Evolutionary conservation across 768 basidiomycete genomes (phyloP).

Genomic region (Amanita polypyramis): DNA sequence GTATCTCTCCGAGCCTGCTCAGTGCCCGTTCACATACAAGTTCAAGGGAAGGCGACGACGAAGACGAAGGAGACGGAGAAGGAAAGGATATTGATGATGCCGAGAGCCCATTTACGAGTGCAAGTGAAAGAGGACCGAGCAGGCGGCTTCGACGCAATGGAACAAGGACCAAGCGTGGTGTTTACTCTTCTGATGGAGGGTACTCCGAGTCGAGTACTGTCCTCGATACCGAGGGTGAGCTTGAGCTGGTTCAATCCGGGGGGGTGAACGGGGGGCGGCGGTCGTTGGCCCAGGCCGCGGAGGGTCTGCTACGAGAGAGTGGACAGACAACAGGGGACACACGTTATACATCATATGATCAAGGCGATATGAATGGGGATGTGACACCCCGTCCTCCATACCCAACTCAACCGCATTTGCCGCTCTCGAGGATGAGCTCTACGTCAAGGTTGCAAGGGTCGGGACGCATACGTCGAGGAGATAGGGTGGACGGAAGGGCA

Average conservation of each 20-base stretch:
- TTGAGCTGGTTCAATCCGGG: slow-evolving; percentile 17
- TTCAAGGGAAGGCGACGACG: slow-evolving; percentile 51
- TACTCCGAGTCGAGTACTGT: slow-evolving; percentile 33
- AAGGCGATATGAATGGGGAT: slow-evolving; percentile 34
- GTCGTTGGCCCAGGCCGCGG: slow-evolving; percentile 16
- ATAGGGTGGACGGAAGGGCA: neutral
- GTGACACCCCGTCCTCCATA: slow-evolving; percentile 37
- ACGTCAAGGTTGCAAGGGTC: slow-evolving; percentile 2
- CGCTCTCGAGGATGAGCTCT: slow-evolving; percentile 4
- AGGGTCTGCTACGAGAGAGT: neutral
- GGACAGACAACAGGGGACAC: neutral
- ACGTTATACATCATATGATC: slow-evolving; percentile 1
- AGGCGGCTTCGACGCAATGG: slow-evolving; percentile 12
- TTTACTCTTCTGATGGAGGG: slow-evolving; percentile 23
- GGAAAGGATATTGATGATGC: slow-evolving; percentile 10
- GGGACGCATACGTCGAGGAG: slow-evolving; percentile 1
- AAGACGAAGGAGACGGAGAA: slow-evolving; percentile 26
- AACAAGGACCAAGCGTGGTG: slow-evolving; percentile 6
- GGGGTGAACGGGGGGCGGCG: slow-evolving; percentile 24
- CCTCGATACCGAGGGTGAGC: slow-evolving; percentile 24
- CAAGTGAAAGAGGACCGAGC: neutral
- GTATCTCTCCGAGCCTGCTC: slow-evolving; percentile 9
- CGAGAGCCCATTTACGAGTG: neutral
- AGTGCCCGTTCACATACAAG: slow-evolving; percentile 29
- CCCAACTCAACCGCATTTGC: slow-evolving; percentile 14